Evolutionary conservation across 306 rosid species (phyloP).

Genomic region (Nissolia schottii): DNA sequence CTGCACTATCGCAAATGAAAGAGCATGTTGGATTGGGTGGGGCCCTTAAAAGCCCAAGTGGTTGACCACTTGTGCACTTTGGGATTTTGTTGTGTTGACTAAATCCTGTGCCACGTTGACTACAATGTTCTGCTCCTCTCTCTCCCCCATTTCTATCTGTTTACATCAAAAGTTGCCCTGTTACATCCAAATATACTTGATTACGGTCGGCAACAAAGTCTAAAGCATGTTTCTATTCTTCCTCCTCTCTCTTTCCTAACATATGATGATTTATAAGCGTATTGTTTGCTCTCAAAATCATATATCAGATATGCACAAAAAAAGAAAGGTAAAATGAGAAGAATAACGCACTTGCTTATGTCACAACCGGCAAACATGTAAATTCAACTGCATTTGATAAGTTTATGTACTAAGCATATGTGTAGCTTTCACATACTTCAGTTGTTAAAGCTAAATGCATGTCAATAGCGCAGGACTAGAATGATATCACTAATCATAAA

Average conservation of each 20-base stretch:
- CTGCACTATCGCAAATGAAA: background rate
- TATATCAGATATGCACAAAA: background rate
- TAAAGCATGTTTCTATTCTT: background rate
- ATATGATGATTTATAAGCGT: background rate
- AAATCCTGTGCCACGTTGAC: conserved; percentile 29
- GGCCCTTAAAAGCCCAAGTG: conserved; percentile 34
- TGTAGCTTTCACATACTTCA: background rate
- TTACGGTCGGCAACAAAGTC: conserved; percentile 24
- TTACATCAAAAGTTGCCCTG: too few relatives aligned
- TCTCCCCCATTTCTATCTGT: background rate
- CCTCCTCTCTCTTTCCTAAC: background rate
- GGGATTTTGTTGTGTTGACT: conserved; percentile 33
- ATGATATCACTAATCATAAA: background rate
- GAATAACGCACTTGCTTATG: background rate
- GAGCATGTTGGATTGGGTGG: conserved; percentile 24
- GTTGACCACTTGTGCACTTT: conserved; percentile 43
- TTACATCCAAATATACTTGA: conserved; percentile 24
- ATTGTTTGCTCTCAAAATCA: background rate
- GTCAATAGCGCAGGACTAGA: background rate
- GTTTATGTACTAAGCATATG: background rate
- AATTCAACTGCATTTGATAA: background rate
- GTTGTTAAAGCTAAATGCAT: background rate
- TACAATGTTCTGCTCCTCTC: background rate
- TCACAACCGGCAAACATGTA: background rate
- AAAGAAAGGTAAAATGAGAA: background rate